Conservation (phyloP, 2,329 filamentous ascomycete genomes). For the Xylaria multiplex region DNA sequence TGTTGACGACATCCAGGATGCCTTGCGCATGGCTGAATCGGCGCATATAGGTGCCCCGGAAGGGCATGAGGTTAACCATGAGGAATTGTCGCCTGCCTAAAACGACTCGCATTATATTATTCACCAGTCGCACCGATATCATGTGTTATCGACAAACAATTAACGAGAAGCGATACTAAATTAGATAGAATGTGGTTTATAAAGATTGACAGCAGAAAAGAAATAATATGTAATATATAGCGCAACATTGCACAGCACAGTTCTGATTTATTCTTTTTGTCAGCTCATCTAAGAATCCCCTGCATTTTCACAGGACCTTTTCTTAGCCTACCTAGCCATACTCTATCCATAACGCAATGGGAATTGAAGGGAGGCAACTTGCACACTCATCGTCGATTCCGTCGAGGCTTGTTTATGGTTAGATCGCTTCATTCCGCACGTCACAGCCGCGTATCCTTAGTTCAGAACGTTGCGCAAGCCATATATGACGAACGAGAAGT, state of each 20-base stretch:
- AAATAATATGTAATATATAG: background rate
- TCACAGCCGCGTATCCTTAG: too few species aligned
- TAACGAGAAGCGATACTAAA: background rate
- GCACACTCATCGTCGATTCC: too few species aligned
- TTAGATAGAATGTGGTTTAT: conserved; percentile 6
- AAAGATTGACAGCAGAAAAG: background rate
- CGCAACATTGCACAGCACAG: background rate
- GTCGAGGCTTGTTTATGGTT: too few species aligned
- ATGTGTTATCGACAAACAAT: background rate
- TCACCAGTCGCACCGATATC: conserved; percentile 11
- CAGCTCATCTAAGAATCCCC: too few species aligned
- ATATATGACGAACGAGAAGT: too few species aligned
- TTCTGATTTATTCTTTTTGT: background rate
- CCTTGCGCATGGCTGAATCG: conserved; percentile 80
- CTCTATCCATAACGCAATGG: too few species aligned
- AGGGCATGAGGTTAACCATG: conserved; percentile 4
- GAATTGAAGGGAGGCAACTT: too few species aligned
- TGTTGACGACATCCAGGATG: conserved; percentile 84
- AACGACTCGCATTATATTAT: conserved; percentile 10
- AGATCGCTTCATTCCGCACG: too few species aligned
- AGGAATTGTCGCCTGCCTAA: conserved; percentile 17
- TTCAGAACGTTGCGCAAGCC: too few species aligned
- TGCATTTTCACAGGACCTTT: too few species aligned
- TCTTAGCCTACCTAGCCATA: too few species aligned
- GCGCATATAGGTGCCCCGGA: conserved; percentile 56